Percentiles rank a stretch among this genome's conserved stretches.
Conservation (phyloP, 2,329 filamentous ascomycete genomes). For the Hawksworthiomyces lignivorus region DNA sequence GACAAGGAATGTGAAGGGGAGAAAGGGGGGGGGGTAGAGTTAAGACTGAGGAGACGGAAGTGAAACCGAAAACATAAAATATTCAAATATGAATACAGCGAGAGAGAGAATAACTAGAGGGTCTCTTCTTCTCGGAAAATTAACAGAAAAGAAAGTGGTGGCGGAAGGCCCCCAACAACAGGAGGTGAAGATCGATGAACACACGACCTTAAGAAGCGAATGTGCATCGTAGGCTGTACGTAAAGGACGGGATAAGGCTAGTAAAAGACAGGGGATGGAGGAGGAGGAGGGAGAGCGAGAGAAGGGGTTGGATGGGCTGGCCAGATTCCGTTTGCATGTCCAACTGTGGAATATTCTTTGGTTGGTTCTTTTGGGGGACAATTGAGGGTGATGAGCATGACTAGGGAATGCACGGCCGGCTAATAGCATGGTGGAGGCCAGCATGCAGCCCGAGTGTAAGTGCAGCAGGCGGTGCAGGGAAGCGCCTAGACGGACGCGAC, state of each 20-base stretch:
- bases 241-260: not conserved
- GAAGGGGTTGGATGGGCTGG: not conserved
- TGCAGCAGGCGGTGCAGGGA: not conserved
- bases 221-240: too few relatives aligned
- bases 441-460: not conserved
- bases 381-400: not conserved
- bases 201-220: too few relatives aligned
- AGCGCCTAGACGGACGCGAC: constrained; percentile 2
- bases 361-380: not conserved
- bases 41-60: too few relatives aligned
- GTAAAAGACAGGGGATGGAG: not conserved
- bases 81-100: too few relatives aligned
- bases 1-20: too few relatives aligned
- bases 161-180: too few relatives aligned
- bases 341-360: not conserved
- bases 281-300: not conserved
- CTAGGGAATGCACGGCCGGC: not conserved
- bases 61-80: too few relatives aligned
- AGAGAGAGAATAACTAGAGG: too few relatives aligned
- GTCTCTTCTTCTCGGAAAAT: too few relatives aligned
- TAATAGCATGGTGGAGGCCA: not conserved
- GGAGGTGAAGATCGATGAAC: too few relatives aligned
- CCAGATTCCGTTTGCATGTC: not conserved
- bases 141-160: too few relatives aligned
- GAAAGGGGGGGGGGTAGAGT: too few relatives aligned